phyloP scores from a whole-genome alignment of 2,329 filamentous ascomycete genomes.

The Boeremia lycopersici region DNA sequence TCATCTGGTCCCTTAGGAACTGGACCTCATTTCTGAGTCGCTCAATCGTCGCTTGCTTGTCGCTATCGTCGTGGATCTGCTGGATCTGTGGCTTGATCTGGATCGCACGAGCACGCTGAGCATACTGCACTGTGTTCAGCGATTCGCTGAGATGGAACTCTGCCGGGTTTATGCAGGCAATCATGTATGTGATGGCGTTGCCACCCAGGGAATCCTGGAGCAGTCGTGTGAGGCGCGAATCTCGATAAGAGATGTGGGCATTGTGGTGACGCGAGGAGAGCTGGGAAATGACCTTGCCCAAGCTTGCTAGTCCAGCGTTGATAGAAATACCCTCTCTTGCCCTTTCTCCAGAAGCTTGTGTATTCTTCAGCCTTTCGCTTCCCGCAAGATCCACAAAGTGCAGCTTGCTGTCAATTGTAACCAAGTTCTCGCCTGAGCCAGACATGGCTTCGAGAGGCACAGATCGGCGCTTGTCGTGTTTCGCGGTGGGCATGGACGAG shows the following conservation, averaged over 20 bases:
- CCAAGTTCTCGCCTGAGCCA: conserved; percentile 60
- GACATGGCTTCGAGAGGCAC: conserved; percentile 82
- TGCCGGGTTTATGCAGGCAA: conserved; percentile 94
- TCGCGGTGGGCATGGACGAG: conserved; percentile 56
- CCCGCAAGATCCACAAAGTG: conserved; percentile 98
- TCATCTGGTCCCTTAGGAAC: conserved; percentile 92
- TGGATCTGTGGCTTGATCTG: conserved; percentile 98
- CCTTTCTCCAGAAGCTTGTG: conserved; percentile 89
- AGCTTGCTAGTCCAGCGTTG: conserved; percentile 90
- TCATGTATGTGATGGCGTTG: conserved; percentile 99
- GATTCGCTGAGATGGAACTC: conserved; percentile 98
- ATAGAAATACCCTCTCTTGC: conserved; percentile 98
- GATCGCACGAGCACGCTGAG: conserved; percentile 91
- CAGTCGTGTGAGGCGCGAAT: conserved; percentile 93
- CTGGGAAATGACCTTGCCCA: conserved; percentile 98
- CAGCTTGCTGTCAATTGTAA: conserved; percentile 96
- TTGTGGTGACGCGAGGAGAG: conserved; percentile 87
- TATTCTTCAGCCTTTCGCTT: conserved; percentile 96
- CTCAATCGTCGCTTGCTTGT: conserved; percentile 93
- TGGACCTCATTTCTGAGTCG: conserved; percentile 90
- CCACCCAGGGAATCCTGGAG: conserved; percentile 96
- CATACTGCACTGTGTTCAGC: conserved; percentile 94
- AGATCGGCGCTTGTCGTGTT: conserved; percentile 82
- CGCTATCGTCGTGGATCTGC: conserved; percentile 82
- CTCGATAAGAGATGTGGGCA: conserved; percentile 94